These are phyloP conservation scores for Diutina catenulata DNA, from an alignment of 1,139 yeast species.

Conservation along the genomic window DNA sequence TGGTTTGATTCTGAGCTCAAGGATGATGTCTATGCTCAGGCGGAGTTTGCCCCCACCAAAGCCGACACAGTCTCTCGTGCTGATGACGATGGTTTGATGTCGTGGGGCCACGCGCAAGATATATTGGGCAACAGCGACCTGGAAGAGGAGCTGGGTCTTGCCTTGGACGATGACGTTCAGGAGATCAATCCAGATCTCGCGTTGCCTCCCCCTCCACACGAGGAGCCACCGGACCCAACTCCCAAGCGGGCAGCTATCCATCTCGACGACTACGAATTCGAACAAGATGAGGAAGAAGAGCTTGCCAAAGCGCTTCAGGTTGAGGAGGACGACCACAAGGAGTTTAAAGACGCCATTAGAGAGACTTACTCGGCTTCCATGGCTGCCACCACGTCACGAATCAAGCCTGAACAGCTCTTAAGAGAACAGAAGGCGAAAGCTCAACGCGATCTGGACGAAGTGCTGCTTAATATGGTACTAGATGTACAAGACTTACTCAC, in stretches of 20 bases:
- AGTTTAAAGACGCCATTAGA: constrained; percentile 41
- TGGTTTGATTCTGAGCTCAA: constrained; percentile 19
- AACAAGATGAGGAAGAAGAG: constrained; percentile 66
- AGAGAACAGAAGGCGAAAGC: constrained; percentile 54
- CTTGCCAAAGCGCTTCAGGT: constrained; percentile 46
- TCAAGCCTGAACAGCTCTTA: constrained; percentile 42
- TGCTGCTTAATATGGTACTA: constrained; percentile 70
- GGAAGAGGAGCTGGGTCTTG: constrained; percentile 9
- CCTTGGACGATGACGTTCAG: constrained; percentile 9
- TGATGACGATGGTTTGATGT: constrained; percentile 40
- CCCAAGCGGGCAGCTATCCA: constrained; percentile 9
- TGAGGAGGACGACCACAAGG: constrained; percentile 64
- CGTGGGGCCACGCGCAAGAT: constrained; percentile 35
- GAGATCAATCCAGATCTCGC: constrained; percentile 5
- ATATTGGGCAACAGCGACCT: constrained; percentile 10
- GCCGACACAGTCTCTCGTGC: too few relatives aligned
- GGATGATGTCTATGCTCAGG: too few relatives aligned
- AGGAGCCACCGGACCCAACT: neutral
- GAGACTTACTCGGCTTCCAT: constrained; percentile 6
- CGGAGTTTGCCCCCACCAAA: too few relatives aligned
- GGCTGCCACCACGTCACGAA: constrained; percentile 17
- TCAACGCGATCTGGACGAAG: constrained; percentile 70
- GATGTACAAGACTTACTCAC: constrained; percentile 84
- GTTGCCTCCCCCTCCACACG: neutral
- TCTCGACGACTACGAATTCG: constrained; percentile 48